Evolutionary conservation across 768 basidiomycete species (phyloP).

Genomic region (Suillus sp.): DNA sequence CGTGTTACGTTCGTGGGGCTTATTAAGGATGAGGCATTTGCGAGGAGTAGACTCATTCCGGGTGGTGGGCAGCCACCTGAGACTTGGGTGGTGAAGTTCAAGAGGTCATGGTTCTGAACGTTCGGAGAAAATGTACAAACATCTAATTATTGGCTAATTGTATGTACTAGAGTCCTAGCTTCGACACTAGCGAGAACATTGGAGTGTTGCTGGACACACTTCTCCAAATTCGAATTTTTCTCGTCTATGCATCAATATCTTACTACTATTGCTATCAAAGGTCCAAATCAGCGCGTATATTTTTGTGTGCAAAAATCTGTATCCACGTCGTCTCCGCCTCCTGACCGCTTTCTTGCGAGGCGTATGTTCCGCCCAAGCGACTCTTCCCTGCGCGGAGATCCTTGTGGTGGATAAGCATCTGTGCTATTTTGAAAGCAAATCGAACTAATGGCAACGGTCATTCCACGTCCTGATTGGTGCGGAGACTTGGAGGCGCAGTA

Average conservation of each 20-base stretch:
- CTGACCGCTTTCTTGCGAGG: background rate
- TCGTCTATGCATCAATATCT: background rate
- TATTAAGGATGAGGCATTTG: slow-evolving; percentile 12
- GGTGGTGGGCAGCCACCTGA: slow-evolving; percentile 7
- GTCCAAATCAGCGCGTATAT: background rate
- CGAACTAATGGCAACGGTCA: slow-evolving; percentile 14
- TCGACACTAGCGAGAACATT: background rate
- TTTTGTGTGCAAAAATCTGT: background rate
- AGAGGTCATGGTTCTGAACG: background rate
- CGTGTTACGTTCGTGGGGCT: slow-evolving; percentile 9
- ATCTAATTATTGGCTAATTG: background rate
- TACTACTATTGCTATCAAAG: background rate
- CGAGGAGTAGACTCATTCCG: slow-evolving; percentile 12
- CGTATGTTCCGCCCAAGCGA: no score
- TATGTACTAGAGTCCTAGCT: background rate
- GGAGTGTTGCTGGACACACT: no score
- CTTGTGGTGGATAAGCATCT: background rate
- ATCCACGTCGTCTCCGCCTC: background rate
- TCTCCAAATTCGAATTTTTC: background rate
- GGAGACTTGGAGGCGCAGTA: slow-evolving; percentile 14
- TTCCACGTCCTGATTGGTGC: slow-evolving; percentile 17
- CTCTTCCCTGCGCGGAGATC: background rate
- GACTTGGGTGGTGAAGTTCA: slow-evolving; percentile 16
- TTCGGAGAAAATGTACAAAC: background rate
- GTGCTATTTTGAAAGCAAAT: no score